A percentile compares a stretch with the other conserved stretches of the same genome.
Conservation (phyloP, 2,329 filamentous ascomycete genomes). For the Talaromyces sp. region DNA sequence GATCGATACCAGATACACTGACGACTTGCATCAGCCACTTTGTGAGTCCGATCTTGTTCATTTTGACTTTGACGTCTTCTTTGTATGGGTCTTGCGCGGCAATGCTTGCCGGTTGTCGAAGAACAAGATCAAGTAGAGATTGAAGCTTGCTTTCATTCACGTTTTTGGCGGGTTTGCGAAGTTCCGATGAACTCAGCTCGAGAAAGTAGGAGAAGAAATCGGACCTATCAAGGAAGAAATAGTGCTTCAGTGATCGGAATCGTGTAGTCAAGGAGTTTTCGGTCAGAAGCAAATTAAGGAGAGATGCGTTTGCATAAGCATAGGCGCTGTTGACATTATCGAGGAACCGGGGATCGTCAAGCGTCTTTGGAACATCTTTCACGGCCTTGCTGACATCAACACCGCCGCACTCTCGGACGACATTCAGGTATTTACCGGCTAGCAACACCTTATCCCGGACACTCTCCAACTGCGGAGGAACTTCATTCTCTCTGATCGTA, state of each 20-base stretch:
- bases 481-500: conserved; percentile 83
- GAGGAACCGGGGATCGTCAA: conserved; percentile 86
- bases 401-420: conserved; percentile 93
- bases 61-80: conserved; percentile 94
- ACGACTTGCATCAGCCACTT: conserved; percentile 95
- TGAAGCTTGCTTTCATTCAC: conserved; percentile 94
- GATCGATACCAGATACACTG: conserved; percentile 91
- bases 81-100: conserved; percentile 95
- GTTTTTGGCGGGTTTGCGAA: conserved; percentile 80
- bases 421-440: conserved; percentile 95
- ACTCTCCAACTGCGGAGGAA: conserved; percentile 84
- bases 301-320: conserved; percentile 87
- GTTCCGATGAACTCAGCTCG: conserved; percentile 81
- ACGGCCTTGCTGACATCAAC: conserved; percentile 89
- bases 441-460: conserved; percentile 93
- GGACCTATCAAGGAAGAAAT: conserved; percentile 96
- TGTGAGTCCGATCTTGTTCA: conserved; percentile 90
- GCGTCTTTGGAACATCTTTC: conserved; percentile 81
- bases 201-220: conserved; percentile 99
- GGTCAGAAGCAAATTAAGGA: conserved; percentile 85
- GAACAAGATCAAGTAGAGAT: conserved; percentile 87
- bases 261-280: conserved; percentile 86
- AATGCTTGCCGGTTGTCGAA: conserved; percentile 92
- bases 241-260: conserved; percentile 89
- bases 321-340: conserved; percentile 97